Evolutionary conservation across 441 rosid genomes (phyloP).

Genomic region (Geranium incanum): DNA sequence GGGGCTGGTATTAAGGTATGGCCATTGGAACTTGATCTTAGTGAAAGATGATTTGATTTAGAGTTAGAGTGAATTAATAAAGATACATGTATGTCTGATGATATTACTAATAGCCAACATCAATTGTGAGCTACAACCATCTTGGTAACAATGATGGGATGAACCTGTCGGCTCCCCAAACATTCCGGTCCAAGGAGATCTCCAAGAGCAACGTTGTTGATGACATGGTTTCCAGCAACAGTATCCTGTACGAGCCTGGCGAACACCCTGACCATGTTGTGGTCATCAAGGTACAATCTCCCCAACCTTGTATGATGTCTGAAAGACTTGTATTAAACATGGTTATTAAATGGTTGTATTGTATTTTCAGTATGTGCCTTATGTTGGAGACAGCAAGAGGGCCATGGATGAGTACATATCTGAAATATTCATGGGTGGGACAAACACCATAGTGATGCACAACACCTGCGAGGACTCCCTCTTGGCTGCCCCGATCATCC

Average conservation of each 20-base stretch:
- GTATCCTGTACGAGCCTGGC: slow-evolving; percentile 80
- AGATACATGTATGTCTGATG: not conserved
- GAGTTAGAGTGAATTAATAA: too few species aligned
- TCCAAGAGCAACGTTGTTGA: slow-evolving; percentile 94
- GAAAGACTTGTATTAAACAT: too few species aligned
- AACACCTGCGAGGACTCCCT: slow-evolving; percentile 95
- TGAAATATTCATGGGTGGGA: slow-evolving; percentile 95
- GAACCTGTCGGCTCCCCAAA: slow-evolving; percentile 95
- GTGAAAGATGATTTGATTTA: too few species aligned
- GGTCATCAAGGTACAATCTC: slow-evolving; percentile 68
- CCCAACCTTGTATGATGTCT: not conserved
- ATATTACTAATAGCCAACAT: slow-evolving; percentile 58
- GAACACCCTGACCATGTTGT: slow-evolving; percentile 96
- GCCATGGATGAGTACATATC: slow-evolving; percentile 98
- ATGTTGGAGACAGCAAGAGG: slow-evolving; percentile 89
- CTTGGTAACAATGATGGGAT: slow-evolving; percentile 94
- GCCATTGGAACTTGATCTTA: too few species aligned
- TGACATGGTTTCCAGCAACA: slow-evolving; percentile 90
- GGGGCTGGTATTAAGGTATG: slow-evolving; percentile 96
- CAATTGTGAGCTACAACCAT: slow-evolving; percentile 95
- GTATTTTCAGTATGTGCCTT: slow-evolving; percentile 60
- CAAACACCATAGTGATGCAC: slow-evolving; percentile 80
- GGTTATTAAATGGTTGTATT: too few species aligned
- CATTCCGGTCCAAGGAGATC: slow-evolving; percentile 90
- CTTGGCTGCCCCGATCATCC: slow-evolving; percentile 89